These are phyloP conservation scores for Termitomyces heimii DNA, from an alignment of 768 basidiomycete species.

Conservation along the genomic window DNA sequence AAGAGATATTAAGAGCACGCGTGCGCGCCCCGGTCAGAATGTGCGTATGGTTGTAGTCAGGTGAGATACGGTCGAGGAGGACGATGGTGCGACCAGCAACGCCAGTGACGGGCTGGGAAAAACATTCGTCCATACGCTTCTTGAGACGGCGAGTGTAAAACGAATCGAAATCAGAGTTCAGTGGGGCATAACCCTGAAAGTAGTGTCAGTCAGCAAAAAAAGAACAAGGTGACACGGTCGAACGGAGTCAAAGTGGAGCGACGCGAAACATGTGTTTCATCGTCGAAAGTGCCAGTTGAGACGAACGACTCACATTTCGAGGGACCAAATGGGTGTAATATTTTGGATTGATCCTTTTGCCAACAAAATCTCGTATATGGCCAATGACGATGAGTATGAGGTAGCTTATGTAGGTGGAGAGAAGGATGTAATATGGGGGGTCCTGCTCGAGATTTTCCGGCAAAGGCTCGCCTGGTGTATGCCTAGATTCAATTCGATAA, in stretches of 20 bases:
- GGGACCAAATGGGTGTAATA: slow-evolving; percentile 82
- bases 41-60: slow-evolving; percentile 77
- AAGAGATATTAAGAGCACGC: slow-evolving; percentile 92
- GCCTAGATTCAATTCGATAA: slow-evolving; percentile 64
- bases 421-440: slow-evolving; percentile 88
- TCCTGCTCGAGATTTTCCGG: slow-evolving; percentile 63
- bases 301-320: slow-evolving; percentile 53
- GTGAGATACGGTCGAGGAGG: slow-evolving; percentile 76
- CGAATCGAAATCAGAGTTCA: slow-evolving; percentile 98
- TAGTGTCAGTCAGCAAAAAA: not conserved
- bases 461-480: slow-evolving; percentile 45
- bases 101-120: slow-evolving; percentile 87
- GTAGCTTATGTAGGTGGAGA: slow-evolving; percentile 92
- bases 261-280: not conserved
- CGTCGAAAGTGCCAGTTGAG: not conserved
- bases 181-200: slow-evolving; percentile 85
- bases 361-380: slow-evolving; percentile 92
- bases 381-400: slow-evolving; percentile 88
- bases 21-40: slow-evolving; percentile 73
- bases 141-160: slow-evolving; percentile 98
- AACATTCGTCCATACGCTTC: slow-evolving; percentile 91
- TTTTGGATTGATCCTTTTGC: slow-evolving; percentile 69
- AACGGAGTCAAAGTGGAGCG: not conserved
- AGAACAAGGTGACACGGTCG: not conserved
- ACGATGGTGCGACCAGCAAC: slow-evolving; percentile 93